Percentiles rank a stretch among this genome's conserved stretches.
Evolutionary conservation across 2,329 filamentous ascomycete species (phyloP).

Genomic region (Metarhizium humberi): DNA sequence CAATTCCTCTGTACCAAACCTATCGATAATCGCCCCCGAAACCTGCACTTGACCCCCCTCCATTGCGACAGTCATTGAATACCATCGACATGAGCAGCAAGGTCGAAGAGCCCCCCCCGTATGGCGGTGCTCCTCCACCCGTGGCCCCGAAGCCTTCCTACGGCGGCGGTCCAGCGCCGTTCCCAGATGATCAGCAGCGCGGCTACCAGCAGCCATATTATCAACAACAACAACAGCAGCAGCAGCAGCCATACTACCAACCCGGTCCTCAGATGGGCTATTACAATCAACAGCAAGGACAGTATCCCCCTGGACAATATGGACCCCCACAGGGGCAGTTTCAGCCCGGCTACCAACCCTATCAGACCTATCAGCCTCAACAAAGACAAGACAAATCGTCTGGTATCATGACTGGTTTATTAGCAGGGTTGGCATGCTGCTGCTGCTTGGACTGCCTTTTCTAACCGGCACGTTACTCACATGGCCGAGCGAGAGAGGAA

Average conservation of each 20-base stretch:
- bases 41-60: background rate
- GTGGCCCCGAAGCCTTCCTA: constrained; percentile 33
- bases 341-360: constrained; percentile 23
- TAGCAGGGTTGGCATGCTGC: constrained; percentile 46
- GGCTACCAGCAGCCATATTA: constrained; percentile 14
- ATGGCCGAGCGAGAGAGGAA: background rate
- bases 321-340: constrained; percentile 20
- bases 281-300: constrained; percentile 28
- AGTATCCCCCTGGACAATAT: constrained; percentile 24
- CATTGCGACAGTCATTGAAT: background rate
- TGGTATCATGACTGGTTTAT: constrained; percentile 34
- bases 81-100: constrained; percentile 32
- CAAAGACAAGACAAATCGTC: constrained; percentile 21
- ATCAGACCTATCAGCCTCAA: constrained; percentile 26
- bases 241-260: constrained; percentile 24
- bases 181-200: constrained; percentile 18
- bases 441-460: constrained; percentile 51
- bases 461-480: constrained; percentile 19
- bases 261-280: constrained; percentile 34
- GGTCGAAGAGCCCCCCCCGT: constrained; percentile 40
- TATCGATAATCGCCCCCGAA: background rate
- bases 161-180: constrained; percentile 17
- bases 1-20: background rate
- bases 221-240: constrained; percentile 12
- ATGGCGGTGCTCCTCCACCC: constrained; percentile 26